Base-by-base conservation (phyloP, 306 rosid genomes). In the Ormosia semicastrata region DNA sequence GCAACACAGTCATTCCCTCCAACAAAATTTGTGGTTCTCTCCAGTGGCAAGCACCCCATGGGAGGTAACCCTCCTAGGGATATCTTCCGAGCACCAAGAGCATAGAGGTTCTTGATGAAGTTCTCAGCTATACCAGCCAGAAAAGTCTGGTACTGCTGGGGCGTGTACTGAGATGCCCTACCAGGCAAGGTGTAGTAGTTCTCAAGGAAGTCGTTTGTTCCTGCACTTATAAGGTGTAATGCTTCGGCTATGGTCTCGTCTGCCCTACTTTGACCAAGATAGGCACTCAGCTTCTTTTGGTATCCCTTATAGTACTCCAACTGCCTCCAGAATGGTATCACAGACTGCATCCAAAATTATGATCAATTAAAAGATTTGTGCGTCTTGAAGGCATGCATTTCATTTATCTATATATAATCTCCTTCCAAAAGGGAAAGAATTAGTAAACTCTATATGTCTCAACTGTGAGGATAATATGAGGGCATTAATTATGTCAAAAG, bases 41-140 rank as follows among this genome's bases (percentile, higher is more conserved):
- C 99, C 77, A 95, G 54, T 3, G 99, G 99, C 79, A 95, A 72
- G 86, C 98, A 95, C 14, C 99, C 99, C 99, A 95, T 95, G 1
- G 99, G 99, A 58, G 98, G 98, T 15, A 95, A 67, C 13, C 99
- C 99, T 58, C 99, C 99, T 0, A 95, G 83, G 46, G 99, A 93
- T 8, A 95, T 89, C 82, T 89, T 95, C 59, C 99, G 75, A 47
- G 95, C 99, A 9, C 99, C 99, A 8, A 91, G 90, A 17, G 30
- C 66, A 78, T 95, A 84, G 50, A 95, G 91, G 50, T 60, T 49
- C 60, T 69, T 85, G 29, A 93, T 77, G 90, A 93, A 95, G 73
- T 85, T 86, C 40, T 58, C 86, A 0, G 98, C 98, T 2, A 91
- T 91, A 2, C 91, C 89, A 14, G 84, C 66, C 6, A 95, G 90